These are phyloP conservation scores for Marasmius fiardii DNA, from an alignment of 1,284 basidiomycete species.

Conservation along the genomic window DNA sequence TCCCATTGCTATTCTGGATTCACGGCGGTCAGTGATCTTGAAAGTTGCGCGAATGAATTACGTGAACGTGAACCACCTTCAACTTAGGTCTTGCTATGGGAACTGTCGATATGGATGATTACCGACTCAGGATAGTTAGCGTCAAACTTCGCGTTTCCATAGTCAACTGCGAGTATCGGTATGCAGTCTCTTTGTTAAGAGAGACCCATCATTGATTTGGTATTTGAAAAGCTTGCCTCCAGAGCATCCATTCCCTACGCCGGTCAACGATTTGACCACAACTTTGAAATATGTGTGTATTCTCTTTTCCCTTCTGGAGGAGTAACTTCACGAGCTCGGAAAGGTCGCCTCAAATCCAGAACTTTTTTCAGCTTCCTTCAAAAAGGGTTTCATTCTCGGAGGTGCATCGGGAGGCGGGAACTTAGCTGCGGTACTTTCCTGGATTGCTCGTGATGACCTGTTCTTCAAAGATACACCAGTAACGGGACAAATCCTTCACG, in stretches of 20 bases:
- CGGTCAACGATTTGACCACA: conserved; percentile 13
- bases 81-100: conserved; percentile 9
- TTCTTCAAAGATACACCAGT: conserved; percentile 8
- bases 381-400: conserved; percentile 13
- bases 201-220: neutral
- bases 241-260: conserved; percentile 16
- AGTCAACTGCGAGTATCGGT: conserved; percentile 17
- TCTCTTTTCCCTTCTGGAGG: neutral
- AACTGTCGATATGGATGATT: conserved; percentile 12
- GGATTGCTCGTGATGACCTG: conserved; percentile 12
- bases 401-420: conserved; percentile 13
- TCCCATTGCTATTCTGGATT: conserved; percentile 13
- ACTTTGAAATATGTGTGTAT: conserved; percentile 13
- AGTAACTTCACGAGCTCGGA: neutral
- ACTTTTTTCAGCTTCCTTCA: conserved; percentile 1
- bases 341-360: conserved; percentile 3
- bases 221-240: conserved; percentile 12
- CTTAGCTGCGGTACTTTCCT: conserved; percentile 5
- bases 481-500: conserved; percentile 13
- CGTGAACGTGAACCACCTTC: neutral
- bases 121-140: conserved; percentile 8
- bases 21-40: conserved; percentile 10
- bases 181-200: neutral
- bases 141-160: conserved; percentile 11
- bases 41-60: neutral